Percentiles rank a stretch among this genome's conserved stretches.
These are phyloP conservation scores for Fraxinus xanthoxyloides DNA, from an alignment of 305 asterid species.

Conservation along the genomic window DNA sequence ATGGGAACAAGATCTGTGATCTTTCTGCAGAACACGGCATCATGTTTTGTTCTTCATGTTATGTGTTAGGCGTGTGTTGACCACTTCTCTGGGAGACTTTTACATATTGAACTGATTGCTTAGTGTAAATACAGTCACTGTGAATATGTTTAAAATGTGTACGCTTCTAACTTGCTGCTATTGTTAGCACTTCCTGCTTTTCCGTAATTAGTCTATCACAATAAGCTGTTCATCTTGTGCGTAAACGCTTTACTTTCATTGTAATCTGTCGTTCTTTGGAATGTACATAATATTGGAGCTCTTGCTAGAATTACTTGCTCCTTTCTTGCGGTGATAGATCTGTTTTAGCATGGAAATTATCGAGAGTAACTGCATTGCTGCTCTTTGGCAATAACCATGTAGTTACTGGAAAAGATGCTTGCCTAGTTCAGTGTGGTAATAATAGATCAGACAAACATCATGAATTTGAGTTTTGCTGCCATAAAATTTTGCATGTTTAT, in stretches of 20 bases:
- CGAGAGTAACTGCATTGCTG: background rate
- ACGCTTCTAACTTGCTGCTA: slow-evolving; percentile 1
- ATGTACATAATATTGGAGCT: background rate
- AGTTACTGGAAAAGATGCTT: background rate
- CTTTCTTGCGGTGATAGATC: background rate
- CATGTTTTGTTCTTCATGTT: background rate
- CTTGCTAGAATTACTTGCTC: background rate
- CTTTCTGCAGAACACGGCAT: background rate
- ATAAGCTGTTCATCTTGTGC: background rate
- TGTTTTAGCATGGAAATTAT: background rate
- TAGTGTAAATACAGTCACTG: slow-evolving; percentile 24
- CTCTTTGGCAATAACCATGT: background rate
- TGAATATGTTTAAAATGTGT: slow-evolving; percentile 19
- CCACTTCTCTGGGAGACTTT: slow-evolving; percentile 18
- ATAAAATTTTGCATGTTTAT: background rate
- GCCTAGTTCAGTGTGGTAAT: background rate
- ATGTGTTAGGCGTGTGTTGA: slow-evolving; percentile 11
- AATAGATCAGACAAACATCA: background rate
- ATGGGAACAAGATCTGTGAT: background rate
- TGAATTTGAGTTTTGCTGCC: background rate
- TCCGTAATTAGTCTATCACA: background rate
- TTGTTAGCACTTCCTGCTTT: slow-evolving; percentile 26
- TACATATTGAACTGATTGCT: slow-evolving; percentile 26
- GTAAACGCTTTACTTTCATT: background rate
- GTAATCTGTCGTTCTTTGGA: background rate